Percentiles rank a stretch among this genome's conserved stretches.
Evolutionary conservation across 139 green algal species (phyloP).

Genomic region (Pseudopediastrum boryanum): DNA sequence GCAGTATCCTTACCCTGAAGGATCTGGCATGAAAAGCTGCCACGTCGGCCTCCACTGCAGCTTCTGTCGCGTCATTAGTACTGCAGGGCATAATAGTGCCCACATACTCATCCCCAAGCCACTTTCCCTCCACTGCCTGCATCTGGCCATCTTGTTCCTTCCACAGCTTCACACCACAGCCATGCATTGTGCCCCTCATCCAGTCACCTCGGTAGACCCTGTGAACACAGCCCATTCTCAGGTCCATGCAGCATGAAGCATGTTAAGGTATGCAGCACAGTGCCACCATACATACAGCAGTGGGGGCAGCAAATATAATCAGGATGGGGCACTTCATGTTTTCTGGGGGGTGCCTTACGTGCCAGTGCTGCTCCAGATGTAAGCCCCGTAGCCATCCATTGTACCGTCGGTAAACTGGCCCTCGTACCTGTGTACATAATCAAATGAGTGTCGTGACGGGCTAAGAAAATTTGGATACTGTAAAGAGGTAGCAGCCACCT

Average conservation of each 20-base stretch:
- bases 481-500: slow-evolving; percentile 20
- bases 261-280: no score
- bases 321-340: no score
- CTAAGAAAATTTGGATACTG: background rate
- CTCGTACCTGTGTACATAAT: slow-evolving; percentile 57
- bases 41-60: slow-evolving; percentile 66
- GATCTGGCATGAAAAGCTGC: slow-evolving; percentile 60
- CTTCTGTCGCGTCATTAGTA: slow-evolving; percentile 42
- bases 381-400: slow-evolving; percentile 67
- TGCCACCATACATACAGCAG: no score
- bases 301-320: no score
- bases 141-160: background rate
- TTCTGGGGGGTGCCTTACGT: no score
- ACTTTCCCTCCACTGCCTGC: slow-evolving; percentile 60
- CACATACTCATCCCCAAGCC: slow-evolving; percentile 65
- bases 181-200: slow-evolving; percentile 66
- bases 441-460: background rate
- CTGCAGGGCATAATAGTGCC: slow-evolving; percentile 60
- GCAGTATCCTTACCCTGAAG: no score
- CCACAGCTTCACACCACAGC: slow-evolving; percentile 70
- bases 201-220: slow-evolving; percentile 75
- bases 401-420: slow-evolving; percentile 60
- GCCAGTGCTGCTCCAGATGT: slow-evolving; percentile 63
- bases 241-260: background rate
- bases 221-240: no score